These are phyloP conservation scores for Arabidopsis lyrata DNA, from an alignment of 441 rosid species.

Conservation along the genomic window DNA sequence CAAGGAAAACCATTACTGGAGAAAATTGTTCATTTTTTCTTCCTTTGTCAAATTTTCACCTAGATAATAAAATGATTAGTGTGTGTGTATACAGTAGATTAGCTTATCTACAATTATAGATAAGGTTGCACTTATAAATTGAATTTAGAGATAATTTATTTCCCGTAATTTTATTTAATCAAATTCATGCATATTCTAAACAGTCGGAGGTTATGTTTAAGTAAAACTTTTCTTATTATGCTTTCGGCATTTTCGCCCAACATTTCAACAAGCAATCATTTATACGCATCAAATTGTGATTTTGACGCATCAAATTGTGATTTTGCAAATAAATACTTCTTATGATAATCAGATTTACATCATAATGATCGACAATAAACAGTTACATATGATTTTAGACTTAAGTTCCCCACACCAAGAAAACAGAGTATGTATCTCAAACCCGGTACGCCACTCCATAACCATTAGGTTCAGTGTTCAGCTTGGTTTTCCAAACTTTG, in stretches of 20 bases:
- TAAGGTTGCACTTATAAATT: not conserved
- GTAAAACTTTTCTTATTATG: not conserved
- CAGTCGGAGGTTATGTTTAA: no score
- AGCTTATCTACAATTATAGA: not conserved
- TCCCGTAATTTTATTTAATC: not conserved
- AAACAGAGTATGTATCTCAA: not conserved
- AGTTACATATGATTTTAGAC: not conserved
- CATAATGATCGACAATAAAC: constrained; percentile 1
- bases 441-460: not conserved
- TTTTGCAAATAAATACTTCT: not conserved
- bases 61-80: constrained; percentile 13
- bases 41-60: not conserved
- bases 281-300: not conserved
- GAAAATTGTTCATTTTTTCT: constrained; percentile 7
- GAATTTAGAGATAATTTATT: not conserved
- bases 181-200: not conserved
- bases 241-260: not conserved
- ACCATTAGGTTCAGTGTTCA: not conserved
- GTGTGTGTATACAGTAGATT: constrained; percentile 29
- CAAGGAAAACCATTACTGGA: not conserved
- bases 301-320: not conserved
- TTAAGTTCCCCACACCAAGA: not conserved
- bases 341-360: not conserved
- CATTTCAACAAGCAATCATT: not conserved
- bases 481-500: not conserved